Conservation (phyloP, 495 filamentous ascomycete genomes). For the Hypoxylon intermedium region DNA sequence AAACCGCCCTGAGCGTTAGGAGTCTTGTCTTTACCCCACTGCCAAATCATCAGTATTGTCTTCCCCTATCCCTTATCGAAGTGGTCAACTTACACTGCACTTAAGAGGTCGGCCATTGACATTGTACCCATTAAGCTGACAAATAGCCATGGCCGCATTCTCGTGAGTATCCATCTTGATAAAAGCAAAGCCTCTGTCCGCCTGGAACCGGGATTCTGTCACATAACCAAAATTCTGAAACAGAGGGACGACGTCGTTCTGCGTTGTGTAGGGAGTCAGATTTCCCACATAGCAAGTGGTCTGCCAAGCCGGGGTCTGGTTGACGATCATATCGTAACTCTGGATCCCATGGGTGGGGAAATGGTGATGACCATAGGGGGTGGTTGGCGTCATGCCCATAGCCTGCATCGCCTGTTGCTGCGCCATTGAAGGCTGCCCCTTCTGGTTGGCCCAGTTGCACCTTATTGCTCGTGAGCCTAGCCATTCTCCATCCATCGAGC, state of each 20-base stretch:
- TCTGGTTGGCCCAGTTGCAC: constrained; percentile 99
- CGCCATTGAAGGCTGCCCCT: constrained; percentile 96
- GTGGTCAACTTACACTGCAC: constrained; percentile 81
- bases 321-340: constrained; percentile 97
- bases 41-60: constrained; percentile 17
- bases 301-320: constrained; percentile 98
- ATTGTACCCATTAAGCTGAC: constrained; percentile 94
- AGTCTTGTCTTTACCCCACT: constrained; percentile 99
- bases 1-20: constrained; percentile 79
- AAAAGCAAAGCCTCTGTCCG: constrained; percentile 97
- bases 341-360: constrained; percentile 97
- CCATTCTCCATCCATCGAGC: constrained; percentile 99
- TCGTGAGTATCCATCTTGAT: constrained; percentile 99
- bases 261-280: constrained; percentile 95
- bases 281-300: constrained; percentile 99
- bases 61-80: neutral
- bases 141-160: constrained; percentile 98
- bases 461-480: constrained; percentile 97
- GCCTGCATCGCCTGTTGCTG: constrained; percentile 97
- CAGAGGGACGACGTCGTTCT: constrained; percentile 91
- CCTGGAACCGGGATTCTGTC: constrained; percentile 95
- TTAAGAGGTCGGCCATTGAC: constrained; percentile 97
- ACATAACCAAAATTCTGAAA: constrained; percentile 99
- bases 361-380: constrained; percentile 94
- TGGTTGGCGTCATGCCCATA: constrained; percentile 98